phyloP scores from a whole-genome alignment of 179 eudicot species.

The Carnegiea gigantea region DNA sequence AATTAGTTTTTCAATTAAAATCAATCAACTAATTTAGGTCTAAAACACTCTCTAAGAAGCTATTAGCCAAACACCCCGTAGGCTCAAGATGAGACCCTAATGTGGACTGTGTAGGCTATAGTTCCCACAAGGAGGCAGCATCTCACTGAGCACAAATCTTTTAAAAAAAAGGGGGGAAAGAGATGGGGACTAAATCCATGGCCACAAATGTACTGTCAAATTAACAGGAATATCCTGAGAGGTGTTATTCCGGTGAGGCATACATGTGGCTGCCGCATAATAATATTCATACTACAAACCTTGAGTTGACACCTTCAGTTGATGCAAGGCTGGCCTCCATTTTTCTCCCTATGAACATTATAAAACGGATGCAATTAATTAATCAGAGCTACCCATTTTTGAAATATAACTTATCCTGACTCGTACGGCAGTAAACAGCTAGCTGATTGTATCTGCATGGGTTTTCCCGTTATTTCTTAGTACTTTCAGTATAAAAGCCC shows the following conservation, averaged over 20 bases:
- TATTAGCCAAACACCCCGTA: too few species aligned
- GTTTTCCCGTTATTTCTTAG: background rate
- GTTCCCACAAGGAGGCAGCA: background rate
- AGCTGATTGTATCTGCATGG: background rate
- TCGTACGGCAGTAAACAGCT: background rate
- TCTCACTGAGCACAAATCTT: too few species aligned
- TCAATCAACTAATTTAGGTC: too few species aligned
- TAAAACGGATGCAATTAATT: background rate
- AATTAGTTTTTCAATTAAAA: too few species aligned
- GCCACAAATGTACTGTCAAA: background rate
- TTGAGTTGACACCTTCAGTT: background rate
- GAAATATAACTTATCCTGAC: background rate
- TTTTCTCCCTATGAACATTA: background rate
- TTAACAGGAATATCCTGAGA: background rate
- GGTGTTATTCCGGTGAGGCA: background rate
- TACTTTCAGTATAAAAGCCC: background rate
- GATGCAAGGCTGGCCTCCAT: conserved; percentile 1
- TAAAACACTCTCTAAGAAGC: too few species aligned
- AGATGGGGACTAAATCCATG: background rate
- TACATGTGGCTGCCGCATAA: background rate
- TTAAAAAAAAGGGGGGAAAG: too few species aligned
- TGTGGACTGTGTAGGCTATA: background rate
- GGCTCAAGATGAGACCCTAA: background rate
- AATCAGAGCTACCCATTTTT: background rate
- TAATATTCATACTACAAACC: background rate